Conservation (phyloP, 2,329 filamentous ascomycete species). For the Tolypocladium ophioglossoides region DNA sequence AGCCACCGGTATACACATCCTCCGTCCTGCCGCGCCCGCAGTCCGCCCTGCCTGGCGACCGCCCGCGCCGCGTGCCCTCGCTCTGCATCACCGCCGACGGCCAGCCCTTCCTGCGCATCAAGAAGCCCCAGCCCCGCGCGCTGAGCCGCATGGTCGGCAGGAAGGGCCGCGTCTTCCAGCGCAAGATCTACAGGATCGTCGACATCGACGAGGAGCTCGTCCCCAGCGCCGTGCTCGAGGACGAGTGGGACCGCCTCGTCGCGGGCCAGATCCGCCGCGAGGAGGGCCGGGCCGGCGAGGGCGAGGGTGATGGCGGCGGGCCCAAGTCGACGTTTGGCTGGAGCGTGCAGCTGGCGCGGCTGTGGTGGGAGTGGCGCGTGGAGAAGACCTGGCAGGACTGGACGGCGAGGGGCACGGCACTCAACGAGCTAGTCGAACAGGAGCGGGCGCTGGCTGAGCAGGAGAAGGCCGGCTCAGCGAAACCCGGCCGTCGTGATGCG, state of each 20-base stretch:
- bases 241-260: conserved; percentile 37
- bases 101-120: conserved; percentile 54
- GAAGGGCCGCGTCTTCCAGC: conserved; percentile 33
- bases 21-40: conserved; percentile 37
- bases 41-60: conserved; percentile 23
- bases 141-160: conserved; percentile 48
- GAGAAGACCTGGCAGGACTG: conserved; percentile 24
- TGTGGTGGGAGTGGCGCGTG: conserved; percentile 21
- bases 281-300: background rate
- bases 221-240: conserved; percentile 25
- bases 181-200: conserved; percentile 25
- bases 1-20: conserved; percentile 36
- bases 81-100: conserved; percentile 41
- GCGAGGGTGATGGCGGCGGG: background rate
- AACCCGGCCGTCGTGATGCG: background rate
- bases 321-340: conserved; percentile 17
- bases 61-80: conserved; percentile 38
- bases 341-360: conserved; percentile 16
- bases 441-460: conserved; percentile 22
- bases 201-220: conserved; percentile 27
- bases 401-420: conserved; percentile 28
- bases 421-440: conserved; percentile 27
- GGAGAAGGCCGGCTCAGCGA: conserved; percentile 5
- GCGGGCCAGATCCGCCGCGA: conserved; percentile 10
- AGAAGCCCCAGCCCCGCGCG: conserved; percentile 51